Conservation (phyloP, 2,329 filamentous ascomycete species). For the Botrytis hyacinthi region DNA sequence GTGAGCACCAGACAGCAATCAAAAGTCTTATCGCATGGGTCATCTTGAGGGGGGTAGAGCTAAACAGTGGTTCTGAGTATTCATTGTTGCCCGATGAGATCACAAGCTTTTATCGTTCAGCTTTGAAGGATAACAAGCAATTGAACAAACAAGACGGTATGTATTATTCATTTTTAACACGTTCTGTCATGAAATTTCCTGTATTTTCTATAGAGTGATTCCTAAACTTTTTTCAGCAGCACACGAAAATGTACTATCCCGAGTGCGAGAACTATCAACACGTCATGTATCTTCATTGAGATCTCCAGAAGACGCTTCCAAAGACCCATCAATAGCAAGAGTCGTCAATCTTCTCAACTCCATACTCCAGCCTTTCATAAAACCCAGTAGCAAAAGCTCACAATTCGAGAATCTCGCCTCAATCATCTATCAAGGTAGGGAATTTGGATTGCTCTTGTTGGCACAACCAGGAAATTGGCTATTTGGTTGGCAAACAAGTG, state of each 20-base stretch:
- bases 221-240: neutral
- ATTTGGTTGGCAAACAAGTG: neutral
- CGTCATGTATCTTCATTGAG: neutral
- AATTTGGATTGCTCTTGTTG: conserved; percentile 17
- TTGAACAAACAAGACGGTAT: conserved; percentile 2
- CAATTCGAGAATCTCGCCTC: conserved; percentile 19
- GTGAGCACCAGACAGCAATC: conserved; percentile 5
- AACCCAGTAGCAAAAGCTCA: neutral
- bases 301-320: neutral
- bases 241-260: neutral
- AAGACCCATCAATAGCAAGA: neutral
- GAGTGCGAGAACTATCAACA: conserved; percentile 10
- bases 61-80: neutral
- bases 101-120: neutral
- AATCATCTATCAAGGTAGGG: conserved; percentile 15
- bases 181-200: neutral
- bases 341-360: neutral
- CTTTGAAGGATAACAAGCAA: neutral
- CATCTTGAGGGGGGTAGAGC: neutral
- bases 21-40: conserved; percentile 7
- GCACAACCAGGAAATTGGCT: conserved; percentile 14
- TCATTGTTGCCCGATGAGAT: conserved; percentile 16
- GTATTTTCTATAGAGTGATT: neutral
- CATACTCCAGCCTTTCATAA: neutral
- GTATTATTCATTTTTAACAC: neutral